phyloP scores from a whole-genome alignment of 1,139 yeast species.

The Taiozyma sp. region DNA sequence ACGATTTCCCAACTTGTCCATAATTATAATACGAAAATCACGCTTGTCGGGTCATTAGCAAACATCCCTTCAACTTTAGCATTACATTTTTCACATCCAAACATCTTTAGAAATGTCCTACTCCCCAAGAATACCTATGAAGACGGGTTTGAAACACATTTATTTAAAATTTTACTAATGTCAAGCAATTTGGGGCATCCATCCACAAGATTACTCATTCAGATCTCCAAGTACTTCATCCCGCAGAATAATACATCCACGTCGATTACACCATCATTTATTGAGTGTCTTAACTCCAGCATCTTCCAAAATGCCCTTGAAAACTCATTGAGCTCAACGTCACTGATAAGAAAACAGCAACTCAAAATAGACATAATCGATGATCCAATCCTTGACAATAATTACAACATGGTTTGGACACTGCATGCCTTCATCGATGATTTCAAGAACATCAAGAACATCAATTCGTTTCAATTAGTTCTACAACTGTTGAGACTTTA shows the following conservation, averaged over 20 bases:
- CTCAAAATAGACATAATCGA: constrained; percentile 3
- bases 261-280: not conserved
- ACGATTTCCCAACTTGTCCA: constrained; percentile 3
- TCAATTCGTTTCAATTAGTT: constrained; percentile 41
- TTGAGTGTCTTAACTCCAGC: constrained; percentile 6
- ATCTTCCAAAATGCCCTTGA: constrained; percentile 4
- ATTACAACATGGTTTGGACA: constrained; percentile 48
- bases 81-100: constrained; percentile 45
- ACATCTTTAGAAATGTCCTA: constrained; percentile 41
- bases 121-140: constrained; percentile 24
- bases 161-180: constrained; percentile 32
- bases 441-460: constrained; percentile 39
- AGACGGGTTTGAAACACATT: constrained; percentile 28
- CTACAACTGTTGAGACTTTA: constrained; percentile 27
- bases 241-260: not conserved
- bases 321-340: constrained; percentile 14
- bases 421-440: constrained; percentile 45
- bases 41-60: constrained; percentile 42
- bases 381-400: constrained; percentile 17
- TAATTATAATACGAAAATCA: constrained; percentile 40
- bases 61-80: constrained; percentile 39
- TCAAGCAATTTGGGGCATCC: constrained; percentile 28
- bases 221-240: constrained; percentile 17
- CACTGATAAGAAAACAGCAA: constrained; percentile 5
- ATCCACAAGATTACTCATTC: constrained; percentile 14